Base-by-base conservation (phyloP, 1,139 yeast genomes). In the Lodderomyces oxycetoniae region DNA sequence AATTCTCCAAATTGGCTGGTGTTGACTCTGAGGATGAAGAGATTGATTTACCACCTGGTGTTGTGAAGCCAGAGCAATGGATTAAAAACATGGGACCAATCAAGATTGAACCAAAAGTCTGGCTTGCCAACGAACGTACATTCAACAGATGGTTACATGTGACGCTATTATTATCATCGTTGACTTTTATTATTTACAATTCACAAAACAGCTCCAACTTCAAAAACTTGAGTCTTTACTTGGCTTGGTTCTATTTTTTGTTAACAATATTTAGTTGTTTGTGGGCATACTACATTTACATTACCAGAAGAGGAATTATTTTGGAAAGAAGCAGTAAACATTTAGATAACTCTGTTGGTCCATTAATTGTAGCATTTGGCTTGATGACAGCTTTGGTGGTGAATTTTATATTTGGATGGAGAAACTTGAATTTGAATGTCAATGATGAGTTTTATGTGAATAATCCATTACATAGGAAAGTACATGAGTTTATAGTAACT, bases 61-160 rank as follows among this genome's bases (percentile, higher is more conserved):
- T 91, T 12, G 67, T 71, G 33, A 84, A 81, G 53, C 98, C 98
- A 33, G 77, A 74, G 9, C 64, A 71, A 32, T 77, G 84, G 61
- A 71, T 91, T 50, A 85, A 89, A 53, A 88, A 88, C 55, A 79
- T 91, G 24, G 96, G 96, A 5, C 93, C 96, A 2, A 75, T 88
- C 39, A 88, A 84, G 58, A 88, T 91, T 37, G 98, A 91, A 64
- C 94, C 97, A 22, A 91, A 91, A 57, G 98, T 91, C 25, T 91
- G 98, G 97, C 69, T 91, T 43, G 98, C 98, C 22, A 91, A 91
- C 54, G 98, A 91, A 63, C 83, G 98, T 60, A 91, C 98, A 2
- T 89, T 89, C 62, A 83, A 86, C 67, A 77, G 94, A 59, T 91
- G 98, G 98, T 70, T 91, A 45, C 91, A 84, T 50, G 91, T 89